Percentiles rank a stretch among this genome's conserved stretches.
These are phyloP conservation scores for Thozetella sp. DNA, from an alignment of 495 filamentous ascomycete species.

Conservation along the genomic window DNA sequence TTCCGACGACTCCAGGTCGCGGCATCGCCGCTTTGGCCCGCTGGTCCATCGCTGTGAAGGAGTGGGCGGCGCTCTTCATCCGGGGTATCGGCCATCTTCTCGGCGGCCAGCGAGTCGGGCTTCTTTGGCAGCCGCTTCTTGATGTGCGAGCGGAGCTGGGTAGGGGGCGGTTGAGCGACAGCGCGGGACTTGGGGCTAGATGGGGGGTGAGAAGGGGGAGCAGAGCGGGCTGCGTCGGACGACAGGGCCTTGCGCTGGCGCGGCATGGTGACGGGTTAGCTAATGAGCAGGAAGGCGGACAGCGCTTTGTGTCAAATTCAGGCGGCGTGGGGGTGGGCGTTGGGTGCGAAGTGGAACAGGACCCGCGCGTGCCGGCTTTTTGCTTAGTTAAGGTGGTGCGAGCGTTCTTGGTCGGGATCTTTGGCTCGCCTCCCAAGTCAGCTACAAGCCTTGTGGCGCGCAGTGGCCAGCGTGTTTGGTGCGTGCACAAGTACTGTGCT, in stretches of 20 bases:
- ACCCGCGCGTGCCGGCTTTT: background rate
- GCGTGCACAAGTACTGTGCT: too few species aligned
- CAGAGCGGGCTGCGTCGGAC: background rate
- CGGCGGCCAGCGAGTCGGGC: background rate
- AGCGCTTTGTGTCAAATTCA: too few species aligned
- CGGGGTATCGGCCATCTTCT: background rate
- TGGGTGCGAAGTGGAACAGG: background rate
- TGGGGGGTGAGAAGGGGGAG: background rate
- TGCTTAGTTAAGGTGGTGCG: too few species aligned
- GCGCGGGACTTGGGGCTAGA: background rate
- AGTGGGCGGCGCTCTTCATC: conserved; percentile 20
- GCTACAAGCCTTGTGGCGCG: too few species aligned
- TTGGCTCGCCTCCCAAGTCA: too few species aligned
- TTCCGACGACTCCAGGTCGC: conserved; percentile 36
- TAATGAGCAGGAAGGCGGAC: background rate
- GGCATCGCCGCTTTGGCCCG: background rate
- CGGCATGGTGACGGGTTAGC: background rate
- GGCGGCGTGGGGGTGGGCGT: too few species aligned
- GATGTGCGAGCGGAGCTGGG: background rate
- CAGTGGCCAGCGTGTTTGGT: too few species aligned
- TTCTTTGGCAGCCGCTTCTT: background rate
- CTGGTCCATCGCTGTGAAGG: conserved; percentile 6
- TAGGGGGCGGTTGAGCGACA: background rate
- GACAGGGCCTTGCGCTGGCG: background rate
- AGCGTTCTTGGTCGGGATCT: too few species aligned